Conservation (phyloP, 1,284 basidiomycete species). For the Trametes versicolor region DNA sequence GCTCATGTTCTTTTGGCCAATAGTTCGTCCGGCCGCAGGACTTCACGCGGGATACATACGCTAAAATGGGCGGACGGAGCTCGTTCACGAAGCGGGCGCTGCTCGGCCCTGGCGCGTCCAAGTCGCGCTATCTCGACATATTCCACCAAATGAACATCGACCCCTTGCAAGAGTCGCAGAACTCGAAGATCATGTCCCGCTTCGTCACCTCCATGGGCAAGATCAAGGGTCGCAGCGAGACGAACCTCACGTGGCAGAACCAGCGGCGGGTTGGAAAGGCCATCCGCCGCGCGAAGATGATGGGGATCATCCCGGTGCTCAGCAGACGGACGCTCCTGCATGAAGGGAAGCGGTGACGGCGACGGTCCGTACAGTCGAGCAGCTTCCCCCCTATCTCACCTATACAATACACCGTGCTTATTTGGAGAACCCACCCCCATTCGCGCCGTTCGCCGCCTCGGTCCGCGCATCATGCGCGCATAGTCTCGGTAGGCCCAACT, state of each 20-base stretch:
- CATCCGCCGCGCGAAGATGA: conserved; percentile 90
- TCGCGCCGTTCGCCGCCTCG: not conserved
- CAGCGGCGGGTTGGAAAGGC: conserved; percentile 90
- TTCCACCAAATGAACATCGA: conserved; percentile 76
- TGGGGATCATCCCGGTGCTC: conserved; percentile 86
- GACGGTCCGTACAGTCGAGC: not conserved
- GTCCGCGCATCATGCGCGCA: conserved; percentile 2
- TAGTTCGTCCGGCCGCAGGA: conserved; percentile 46
- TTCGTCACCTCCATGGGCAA: conserved; percentile 90
- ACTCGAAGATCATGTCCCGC: conserved; percentile 71
- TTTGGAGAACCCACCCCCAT: conserved; percentile 8
- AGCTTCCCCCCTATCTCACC: conserved; percentile 8
- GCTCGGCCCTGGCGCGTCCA: conserved; percentile 61
- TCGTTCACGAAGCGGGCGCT: conserved; percentile 40
- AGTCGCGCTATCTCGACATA: conserved; percentile 67
- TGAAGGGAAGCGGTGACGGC: not conserved
- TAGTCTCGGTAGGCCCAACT: not conserved
- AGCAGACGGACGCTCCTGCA: conserved; percentile 48
- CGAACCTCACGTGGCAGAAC: conserved; percentile 82
- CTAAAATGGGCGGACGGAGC: conserved; percentile 26
- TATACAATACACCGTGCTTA: conserved; percentile 21
- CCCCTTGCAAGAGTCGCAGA: conserved; percentile 74
- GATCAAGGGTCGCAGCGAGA: conserved; percentile 77
- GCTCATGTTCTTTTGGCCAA: not conserved
- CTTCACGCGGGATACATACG: conserved; percentile 36